A percentile compares a stretch with the other conserved stretches of the same genome.
Conservation (phyloP, 1,284 basidiomycete genomes). For the Tilletiaria anomala region DNA sequence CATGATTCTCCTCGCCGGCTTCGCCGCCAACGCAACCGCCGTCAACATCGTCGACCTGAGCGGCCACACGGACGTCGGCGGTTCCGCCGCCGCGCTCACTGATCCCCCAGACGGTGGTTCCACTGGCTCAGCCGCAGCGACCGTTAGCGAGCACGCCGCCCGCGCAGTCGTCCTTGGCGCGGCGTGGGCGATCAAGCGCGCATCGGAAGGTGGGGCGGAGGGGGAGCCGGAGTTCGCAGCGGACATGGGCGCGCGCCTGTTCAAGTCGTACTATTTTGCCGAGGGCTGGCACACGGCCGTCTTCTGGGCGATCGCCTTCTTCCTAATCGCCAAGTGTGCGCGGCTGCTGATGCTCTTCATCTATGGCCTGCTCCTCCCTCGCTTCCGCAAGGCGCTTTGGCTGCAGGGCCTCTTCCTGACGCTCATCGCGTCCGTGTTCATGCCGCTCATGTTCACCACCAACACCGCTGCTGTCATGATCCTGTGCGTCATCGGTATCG, state of each 20-base stretch:
- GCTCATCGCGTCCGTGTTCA: conserved; percentile 19
- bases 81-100: no score
- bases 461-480: conserved; percentile 11
- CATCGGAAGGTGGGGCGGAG: not conserved
- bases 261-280: conserved; percentile 21
- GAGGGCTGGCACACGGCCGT: conserved; percentile 17
- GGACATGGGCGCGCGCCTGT: conserved; percentile 4
- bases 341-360: conserved; percentile 17
- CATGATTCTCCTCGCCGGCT: conserved; percentile 37
- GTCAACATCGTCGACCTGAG: conserved; percentile 19
- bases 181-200: no score
- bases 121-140: no score
- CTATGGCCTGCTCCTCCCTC: conserved; percentile 28
- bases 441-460: conserved; percentile 18
- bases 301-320: conserved; percentile 24
- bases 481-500: conserved; percentile 19
- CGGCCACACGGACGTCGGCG: no score
- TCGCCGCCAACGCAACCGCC: conserved; percentile 27
- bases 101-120: no score
- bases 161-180: no score
- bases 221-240: not conserved
- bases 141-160: no score
- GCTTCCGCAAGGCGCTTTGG: conserved; percentile 29
- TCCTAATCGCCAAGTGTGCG: conserved; percentile 24
- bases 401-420: conserved; percentile 14